These are phyloP conservation scores for Westerdykella aurantiaca DNA, from an alignment of 2,329 filamentous ascomycete genomes.

Conservation along the genomic window DNA sequence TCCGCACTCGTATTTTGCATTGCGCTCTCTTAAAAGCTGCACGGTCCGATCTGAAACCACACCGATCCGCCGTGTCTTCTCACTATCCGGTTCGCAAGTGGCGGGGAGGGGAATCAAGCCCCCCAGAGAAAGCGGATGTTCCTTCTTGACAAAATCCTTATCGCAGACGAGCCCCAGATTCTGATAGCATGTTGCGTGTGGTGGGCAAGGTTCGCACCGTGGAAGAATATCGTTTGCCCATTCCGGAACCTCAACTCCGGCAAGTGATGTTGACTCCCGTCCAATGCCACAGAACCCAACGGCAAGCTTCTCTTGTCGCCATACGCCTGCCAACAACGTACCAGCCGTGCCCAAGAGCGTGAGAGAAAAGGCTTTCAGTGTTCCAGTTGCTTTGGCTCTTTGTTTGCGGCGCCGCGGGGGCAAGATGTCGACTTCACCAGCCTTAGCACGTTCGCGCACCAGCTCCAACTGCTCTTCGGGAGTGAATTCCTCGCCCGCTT, in stretches of 20 bases:
- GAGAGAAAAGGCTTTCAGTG: slow-evolving; percentile 60
- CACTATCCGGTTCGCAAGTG: slow-evolving; percentile 89
- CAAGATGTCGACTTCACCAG: slow-evolving; percentile 49
- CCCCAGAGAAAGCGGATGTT: slow-evolving; percentile 75
- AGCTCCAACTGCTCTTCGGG: slow-evolving; percentile 78
- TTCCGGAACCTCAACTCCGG: slow-evolving; percentile 64
- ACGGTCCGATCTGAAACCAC: slow-evolving; percentile 82
- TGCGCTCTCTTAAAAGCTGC: slow-evolving; percentile 76
- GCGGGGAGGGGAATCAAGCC: slow-evolving; percentile 80
- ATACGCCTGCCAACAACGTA: slow-evolving; percentile 71
- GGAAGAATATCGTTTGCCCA: slow-evolving; percentile 67
- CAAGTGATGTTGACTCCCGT: slow-evolving; percentile 52
- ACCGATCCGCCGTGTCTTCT: slow-evolving; percentile 81
- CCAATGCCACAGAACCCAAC: slow-evolving; percentile 90
- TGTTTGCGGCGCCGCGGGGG: slow-evolving; percentile 31
- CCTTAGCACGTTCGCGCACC: slow-evolving; percentile 59
- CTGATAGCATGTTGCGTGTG: slow-evolving; percentile 81
- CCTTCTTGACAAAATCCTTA: slow-evolving; percentile 75
- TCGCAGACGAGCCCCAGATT: slow-evolving; percentile 76
- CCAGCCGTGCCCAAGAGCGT: slow-evolving; percentile 66
- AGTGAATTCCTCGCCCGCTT: slow-evolving; percentile 86
- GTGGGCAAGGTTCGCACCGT: slow-evolving; percentile 82
- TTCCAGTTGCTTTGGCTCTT: slow-evolving; percentile 39
- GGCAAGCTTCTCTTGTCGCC: slow-evolving; percentile 90
- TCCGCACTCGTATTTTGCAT: slow-evolving; percentile 87